Evolutionary conservation across 2,329 filamentous ascomycete genomes (phyloP), one percentile per base, ranked within the genome.

Genomic region (Canariomyces notabilis): DNA sequence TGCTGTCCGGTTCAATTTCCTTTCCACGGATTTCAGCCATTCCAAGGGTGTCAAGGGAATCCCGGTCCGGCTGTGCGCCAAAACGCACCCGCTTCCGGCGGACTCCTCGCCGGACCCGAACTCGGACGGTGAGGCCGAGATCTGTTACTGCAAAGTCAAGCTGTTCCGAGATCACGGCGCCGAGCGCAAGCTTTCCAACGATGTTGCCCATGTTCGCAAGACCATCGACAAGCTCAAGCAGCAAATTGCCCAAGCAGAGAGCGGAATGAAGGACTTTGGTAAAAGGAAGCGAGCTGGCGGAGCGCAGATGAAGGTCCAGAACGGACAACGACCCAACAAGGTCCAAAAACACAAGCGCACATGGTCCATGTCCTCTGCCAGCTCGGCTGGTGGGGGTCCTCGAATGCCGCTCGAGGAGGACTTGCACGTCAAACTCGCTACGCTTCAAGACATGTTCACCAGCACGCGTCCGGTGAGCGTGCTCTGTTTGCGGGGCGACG

Each of bases 31-130:
- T 63, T 98, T 97, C 64, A 97, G 91, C 65, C 93, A 97, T 62
- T 97, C 93, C 8, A 98, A 98, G 63, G 93, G 93, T 37, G 93
- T 98, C 39, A 98, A 97, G 67, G 93, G 93, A 29, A 96, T 97
- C 54, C 91, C 93, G 0, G 90, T 98, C 4, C 76, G 93, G 45
- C 76, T 97, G 0, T 97, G 91, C 65, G 83, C 90, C 12, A 97
- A 97, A 67, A 97, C 93, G 0, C 85, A 86, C 53, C 67, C 83
- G 9, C 49, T 91, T 1, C 68, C 76, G 0, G 67, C 73, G 14
- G 75, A 76, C 20, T 67, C 74, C 7, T 72, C 75, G 2, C 70
- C 72, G 9, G 41, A 68, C 12, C 68, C 70, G 4, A 64, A 72
- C 1, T 61, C 67, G 7, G 73, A 74, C 6, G 66, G 70, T 21